These are phyloP conservation scores for Chrysoporthe deuterocubensis DNA, from an alignment of 2,329 filamentous ascomycete genomes.

Conservation along the genomic window DNA sequence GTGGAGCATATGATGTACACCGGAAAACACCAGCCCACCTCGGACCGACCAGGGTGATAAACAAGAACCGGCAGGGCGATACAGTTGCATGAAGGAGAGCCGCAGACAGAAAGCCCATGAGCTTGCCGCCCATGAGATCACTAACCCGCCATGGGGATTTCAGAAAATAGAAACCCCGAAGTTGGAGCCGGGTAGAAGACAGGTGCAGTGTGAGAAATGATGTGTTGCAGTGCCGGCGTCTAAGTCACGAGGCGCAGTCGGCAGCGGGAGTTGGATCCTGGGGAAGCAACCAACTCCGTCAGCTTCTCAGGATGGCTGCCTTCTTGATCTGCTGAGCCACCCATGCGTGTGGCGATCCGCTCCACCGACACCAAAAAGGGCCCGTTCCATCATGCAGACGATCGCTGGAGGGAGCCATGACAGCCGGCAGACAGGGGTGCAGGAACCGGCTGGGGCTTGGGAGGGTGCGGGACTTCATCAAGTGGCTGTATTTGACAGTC, in stretches of 20 bases:
- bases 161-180: background rate
- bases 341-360: background rate
- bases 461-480: slow-evolving; percentile 1
- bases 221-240: slow-evolving; percentile 1
- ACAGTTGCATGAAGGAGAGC: background rate
- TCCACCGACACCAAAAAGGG: background rate
- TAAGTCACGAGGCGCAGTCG: slow-evolving; percentile 12
- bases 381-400: slow-evolving; percentile 9
- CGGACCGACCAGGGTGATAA: background rate
- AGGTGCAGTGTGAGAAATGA: background rate
- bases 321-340: slow-evolving; percentile 14
- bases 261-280: background rate
- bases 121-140: background rate
- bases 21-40: background rate
- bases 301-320: slow-evolving; percentile 6
- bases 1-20: slow-evolving; percentile 2
- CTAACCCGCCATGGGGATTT: background rate
- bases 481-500: slow-evolving; percentile 2
- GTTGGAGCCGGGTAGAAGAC: background rate
- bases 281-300: slow-evolving; percentile 4
- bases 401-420: slow-evolving; percentile 10
- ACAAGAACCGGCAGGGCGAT: background rate
- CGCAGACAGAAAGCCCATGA: background rate
- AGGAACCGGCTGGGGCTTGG: slow-evolving; percentile 10
- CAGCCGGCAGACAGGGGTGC: background rate